Conservation (phyloP, 345 rosid genomes). For the Syzygium aromaticum region DNA sequence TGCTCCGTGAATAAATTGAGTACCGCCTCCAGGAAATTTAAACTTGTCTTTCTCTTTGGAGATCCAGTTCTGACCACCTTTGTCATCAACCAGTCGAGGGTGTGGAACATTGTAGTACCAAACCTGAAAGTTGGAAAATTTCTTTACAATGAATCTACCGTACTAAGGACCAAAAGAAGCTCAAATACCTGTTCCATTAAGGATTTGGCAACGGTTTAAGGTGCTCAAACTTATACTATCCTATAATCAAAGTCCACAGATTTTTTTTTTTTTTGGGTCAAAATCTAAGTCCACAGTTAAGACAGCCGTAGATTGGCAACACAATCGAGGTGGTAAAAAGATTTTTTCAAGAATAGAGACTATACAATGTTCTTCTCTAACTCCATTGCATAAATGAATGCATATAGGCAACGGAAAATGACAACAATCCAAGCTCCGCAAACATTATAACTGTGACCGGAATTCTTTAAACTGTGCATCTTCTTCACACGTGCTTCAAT, state of each 20-base stretch:
- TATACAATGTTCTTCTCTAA: neutral
- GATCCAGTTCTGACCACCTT: slow-evolving; percentile 98
- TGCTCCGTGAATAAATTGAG: slow-evolving; percentile 97
- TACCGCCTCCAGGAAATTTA: slow-evolving; percentile 96
- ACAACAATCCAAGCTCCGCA: neutral
- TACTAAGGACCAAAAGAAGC: neutral
- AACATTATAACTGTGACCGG: neutral
- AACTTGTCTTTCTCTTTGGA: slow-evolving; percentile 62
- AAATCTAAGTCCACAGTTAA: neutral
- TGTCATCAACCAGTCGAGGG: slow-evolving; percentile 76
- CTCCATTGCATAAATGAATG: neutral
- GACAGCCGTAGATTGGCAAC: neutral
- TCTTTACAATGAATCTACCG: neutral
- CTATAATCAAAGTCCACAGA: neutral
- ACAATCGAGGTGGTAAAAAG: neutral
- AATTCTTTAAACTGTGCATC: neutral
- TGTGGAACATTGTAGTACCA: slow-evolving; percentile 92
- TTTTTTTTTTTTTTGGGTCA: neutral
- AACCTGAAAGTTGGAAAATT: slow-evolving; percentile 33
- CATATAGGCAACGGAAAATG: neutral
- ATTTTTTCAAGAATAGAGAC: neutral
- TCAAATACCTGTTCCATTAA: neutral
- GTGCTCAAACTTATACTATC: neutral
- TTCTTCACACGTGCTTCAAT: neutral
- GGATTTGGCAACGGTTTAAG: neutral